Percentiles rank a stretch among this genome's conserved stretches.
These are phyloP conservation scores for Vanderwaltozyma polyspora DNA, from an alignment of 805 yeast genomes.

Conservation along the genomic window DNA sequence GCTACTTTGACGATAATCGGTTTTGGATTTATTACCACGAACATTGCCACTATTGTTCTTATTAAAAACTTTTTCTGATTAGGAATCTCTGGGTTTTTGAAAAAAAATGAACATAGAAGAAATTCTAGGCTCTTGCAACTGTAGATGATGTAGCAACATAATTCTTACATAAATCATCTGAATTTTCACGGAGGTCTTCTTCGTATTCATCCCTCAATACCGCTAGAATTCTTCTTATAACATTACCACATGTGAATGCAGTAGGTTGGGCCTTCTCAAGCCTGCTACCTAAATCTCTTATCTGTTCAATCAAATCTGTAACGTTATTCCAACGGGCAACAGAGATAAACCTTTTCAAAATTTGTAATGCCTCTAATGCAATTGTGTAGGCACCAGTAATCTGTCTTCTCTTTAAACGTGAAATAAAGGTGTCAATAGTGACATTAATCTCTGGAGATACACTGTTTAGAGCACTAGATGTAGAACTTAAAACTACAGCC, in stretches of 20 bases:
- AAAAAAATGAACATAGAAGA: constrained; percentile 81
- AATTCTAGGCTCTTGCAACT: constrained; percentile 42
- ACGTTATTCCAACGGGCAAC: constrained; percentile 79
- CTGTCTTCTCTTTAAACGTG: constrained; percentile 72
- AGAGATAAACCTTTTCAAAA: constrained; percentile 78
- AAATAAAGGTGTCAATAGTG: constrained; percentile 34
- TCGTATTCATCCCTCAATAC: constrained; percentile 78
- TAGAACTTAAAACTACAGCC: too few species aligned
- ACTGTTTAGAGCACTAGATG: constrained; percentile 3
- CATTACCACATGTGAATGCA: constrained; percentile 81
- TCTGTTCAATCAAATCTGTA: constrained; percentile 56
- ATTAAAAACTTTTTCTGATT: constrained; percentile 13
- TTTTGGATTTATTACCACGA: constrained; percentile 19
- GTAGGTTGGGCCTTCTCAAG: constrained; percentile 77
- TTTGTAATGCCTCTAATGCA: constrained; percentile 79
- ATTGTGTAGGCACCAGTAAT: constrained; percentile 68
- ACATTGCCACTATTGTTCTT: constrained; percentile 3
- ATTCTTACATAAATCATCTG: constrained; percentile 1
- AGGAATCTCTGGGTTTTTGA: constrained; percentile 34
- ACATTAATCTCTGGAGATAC: constrained; percentile 27
- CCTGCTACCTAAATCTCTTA: constrained; percentile 61
- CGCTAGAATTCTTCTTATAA: constrained; percentile 80
- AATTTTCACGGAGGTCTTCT: constrained; percentile 30
- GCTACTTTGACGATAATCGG: constrained; percentile 73
- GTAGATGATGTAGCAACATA: constrained; percentile 2